These are phyloP conservation scores for Corinectria fuckeliana DNA, from an alignment of 2,329 filamentous ascomycete genomes.

Conservation along the genomic window DNA sequence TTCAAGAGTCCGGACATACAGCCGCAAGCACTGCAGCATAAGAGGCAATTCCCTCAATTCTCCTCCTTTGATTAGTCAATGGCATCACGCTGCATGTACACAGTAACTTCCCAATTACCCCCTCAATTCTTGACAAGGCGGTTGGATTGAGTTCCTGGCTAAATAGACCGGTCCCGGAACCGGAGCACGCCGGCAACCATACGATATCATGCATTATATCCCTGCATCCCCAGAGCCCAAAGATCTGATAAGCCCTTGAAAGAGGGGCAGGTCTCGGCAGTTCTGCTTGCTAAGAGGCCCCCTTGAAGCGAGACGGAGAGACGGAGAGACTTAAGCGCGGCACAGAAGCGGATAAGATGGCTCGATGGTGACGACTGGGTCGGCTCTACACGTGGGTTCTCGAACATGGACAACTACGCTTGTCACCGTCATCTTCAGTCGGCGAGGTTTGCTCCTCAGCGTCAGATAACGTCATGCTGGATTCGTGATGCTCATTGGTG, in stretches of 20 bases:
- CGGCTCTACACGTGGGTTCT: neutral
- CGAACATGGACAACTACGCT: neutral
- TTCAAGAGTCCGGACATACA: neutral
- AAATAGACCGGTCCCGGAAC: neutral
- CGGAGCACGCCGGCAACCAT: neutral
- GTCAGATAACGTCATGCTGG: conserved; percentile 11
- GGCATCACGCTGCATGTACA: too few relatives aligned
- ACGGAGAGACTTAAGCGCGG: neutral
- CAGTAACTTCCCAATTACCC: neutral
- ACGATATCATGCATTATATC: neutral
- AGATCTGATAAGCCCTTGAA: neutral
- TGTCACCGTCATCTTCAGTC: neutral
- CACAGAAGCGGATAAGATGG: neutral
- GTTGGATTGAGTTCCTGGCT: neutral
- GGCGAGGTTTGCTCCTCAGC: too few relatives aligned
- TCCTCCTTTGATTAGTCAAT: neutral
- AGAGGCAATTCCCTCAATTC: neutral
- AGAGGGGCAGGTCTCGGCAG: neutral
- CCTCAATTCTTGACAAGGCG: neutral
- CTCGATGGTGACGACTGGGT: neutral
- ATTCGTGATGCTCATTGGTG: neutral
- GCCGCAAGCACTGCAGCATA: neutral
- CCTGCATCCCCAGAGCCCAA: neutral
- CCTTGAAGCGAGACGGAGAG: neutral
- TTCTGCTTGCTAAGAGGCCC: neutral